Conservation (phyloP, 2,329 filamentous ascomycete genomes). For the Botrytis cinerea region DNA sequence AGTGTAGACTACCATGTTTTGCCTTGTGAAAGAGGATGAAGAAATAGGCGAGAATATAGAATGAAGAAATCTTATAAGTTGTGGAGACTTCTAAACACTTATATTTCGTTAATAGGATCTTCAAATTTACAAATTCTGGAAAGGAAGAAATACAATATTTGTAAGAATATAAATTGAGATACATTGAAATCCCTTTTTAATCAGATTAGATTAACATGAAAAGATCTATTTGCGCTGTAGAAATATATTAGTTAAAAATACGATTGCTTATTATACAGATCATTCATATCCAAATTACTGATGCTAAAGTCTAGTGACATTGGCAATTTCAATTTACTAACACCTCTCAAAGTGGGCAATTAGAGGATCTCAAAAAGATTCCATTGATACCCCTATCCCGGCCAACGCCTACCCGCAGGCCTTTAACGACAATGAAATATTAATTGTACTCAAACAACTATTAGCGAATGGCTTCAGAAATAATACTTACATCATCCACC, state of each 20-base stretch:
- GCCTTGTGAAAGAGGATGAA: too few relatives aligned
- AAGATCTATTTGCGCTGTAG: not conserved
- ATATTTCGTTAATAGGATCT: too few relatives aligned
- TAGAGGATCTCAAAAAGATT: not conserved
- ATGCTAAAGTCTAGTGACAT: not conserved
- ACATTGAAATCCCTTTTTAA: not conserved
- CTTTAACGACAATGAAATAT: not conserved
- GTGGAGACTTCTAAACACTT: too few relatives aligned
- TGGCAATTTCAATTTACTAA: not conserved
- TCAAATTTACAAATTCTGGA: too few relatives aligned
- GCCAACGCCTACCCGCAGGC: fast-evolving
- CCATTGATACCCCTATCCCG: not conserved
- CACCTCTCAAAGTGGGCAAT: not conserved
- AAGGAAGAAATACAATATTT: too few relatives aligned
- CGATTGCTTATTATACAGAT: not conserved
- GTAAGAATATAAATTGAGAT: too few relatives aligned
- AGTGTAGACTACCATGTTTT: too few relatives aligned
- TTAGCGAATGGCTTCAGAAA: not conserved
- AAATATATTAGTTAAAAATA: not conserved
- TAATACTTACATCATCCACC: not conserved
- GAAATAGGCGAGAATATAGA: too few relatives aligned
- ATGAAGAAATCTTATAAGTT: too few relatives aligned
- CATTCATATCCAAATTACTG: not conserved
- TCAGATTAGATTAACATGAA: not conserved
- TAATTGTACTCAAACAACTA: too few relatives aligned